phyloP scores from a whole-genome alignment of 2,329 filamentous ascomycete species.

The Sarocladium brachiariae region DNA sequence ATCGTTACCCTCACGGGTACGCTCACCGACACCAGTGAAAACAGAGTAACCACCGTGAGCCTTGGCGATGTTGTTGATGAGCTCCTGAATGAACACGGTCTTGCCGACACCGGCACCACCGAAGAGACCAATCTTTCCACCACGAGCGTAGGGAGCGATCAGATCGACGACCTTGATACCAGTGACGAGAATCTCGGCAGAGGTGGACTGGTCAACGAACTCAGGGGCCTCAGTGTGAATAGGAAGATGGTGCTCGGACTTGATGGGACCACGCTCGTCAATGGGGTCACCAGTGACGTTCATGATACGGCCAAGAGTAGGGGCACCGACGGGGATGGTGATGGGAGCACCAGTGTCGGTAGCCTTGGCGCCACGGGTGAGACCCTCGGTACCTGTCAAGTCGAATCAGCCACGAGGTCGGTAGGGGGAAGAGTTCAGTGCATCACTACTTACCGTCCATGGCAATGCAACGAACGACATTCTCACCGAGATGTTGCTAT shows the following conservation, averaged over 20 bases:
- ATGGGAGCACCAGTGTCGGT: slow-evolving; percentile 90
- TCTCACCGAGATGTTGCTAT: slow-evolving; percentile 99
- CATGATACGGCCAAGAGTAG: slow-evolving; percentile 96
- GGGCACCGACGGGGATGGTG: slow-evolving; percentile 89
- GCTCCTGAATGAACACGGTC: slow-evolving; percentile 99
- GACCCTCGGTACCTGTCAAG: slow-evolving; percentile 88
- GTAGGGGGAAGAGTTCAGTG: slow-evolving; percentile 13
- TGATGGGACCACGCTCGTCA: slow-evolving; percentile 98
- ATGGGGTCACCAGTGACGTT: slow-evolving; percentile 99
- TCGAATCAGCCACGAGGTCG: slow-evolving; percentile 10
- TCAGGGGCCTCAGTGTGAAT: slow-evolving; percentile 92
- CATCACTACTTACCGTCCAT: slow-evolving; percentile 73
- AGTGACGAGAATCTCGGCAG: slow-evolving; percentile 92
- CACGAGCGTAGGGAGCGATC: slow-evolving; percentile 97
- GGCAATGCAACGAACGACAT: slow-evolving; percentile 98
- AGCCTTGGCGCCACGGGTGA: slow-evolving; percentile 82
- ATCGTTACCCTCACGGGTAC: slow-evolving; percentile 99
- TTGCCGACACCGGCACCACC: slow-evolving; percentile 99
- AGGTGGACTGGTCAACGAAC: slow-evolving; percentile 94
- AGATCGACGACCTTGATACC: slow-evolving; percentile 99
- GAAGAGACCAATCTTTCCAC: slow-evolving; percentile 99
- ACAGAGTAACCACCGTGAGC: slow-evolving; percentile 99
- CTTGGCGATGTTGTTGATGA: slow-evolving; percentile 99
- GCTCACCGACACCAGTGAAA: slow-evolving; percentile 99
- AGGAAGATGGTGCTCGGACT: slow-evolving; percentile 76